phyloP scores from a whole-genome alignment of 2,329 filamentous ascomycete genomes.

The Fusarium sp. region DNA sequence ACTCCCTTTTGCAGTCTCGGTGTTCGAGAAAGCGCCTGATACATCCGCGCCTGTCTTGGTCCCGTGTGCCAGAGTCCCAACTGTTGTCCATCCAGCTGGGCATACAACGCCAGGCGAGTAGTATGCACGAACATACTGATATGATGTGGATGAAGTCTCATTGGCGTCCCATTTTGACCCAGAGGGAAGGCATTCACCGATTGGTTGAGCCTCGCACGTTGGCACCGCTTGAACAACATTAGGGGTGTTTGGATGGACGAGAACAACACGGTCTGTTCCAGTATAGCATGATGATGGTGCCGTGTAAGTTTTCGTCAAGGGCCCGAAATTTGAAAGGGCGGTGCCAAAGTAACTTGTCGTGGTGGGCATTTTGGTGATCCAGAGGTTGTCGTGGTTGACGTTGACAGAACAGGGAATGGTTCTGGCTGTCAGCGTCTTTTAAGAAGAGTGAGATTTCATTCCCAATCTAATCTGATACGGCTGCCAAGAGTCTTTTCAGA shows the following conservation, averaged over 20 bases:
- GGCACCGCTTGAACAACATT: background rate
- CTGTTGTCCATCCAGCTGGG: background rate
- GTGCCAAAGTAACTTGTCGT: background rate
- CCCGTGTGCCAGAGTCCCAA: background rate
- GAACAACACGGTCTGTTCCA: background rate
- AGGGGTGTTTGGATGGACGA: too few relatives aligned
- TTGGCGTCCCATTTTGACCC: background rate
- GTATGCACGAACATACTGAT: background rate
- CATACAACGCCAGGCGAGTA: background rate
- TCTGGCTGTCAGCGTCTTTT: background rate
- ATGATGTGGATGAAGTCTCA: background rate
- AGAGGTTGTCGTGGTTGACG: background rate
- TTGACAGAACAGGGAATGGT: background rate
- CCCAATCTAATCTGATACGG: background rate
- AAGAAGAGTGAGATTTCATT: background rate
- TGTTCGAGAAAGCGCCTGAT: background rate
- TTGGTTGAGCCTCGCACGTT: background rate
- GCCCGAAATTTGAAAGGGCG: background rate
- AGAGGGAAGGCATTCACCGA: background rate
- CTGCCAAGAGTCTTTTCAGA: background rate
- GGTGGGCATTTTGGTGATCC: background rate
- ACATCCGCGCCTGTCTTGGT: background rate
- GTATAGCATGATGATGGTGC: background rate
- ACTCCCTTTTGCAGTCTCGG: background rate
- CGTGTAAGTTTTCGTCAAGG: background rate